These are phyloP conservation scores for Claviceps spartinae DNA, from an alignment of 2,329 filamentous ascomycete species.

Conservation along the genomic window DNA sequence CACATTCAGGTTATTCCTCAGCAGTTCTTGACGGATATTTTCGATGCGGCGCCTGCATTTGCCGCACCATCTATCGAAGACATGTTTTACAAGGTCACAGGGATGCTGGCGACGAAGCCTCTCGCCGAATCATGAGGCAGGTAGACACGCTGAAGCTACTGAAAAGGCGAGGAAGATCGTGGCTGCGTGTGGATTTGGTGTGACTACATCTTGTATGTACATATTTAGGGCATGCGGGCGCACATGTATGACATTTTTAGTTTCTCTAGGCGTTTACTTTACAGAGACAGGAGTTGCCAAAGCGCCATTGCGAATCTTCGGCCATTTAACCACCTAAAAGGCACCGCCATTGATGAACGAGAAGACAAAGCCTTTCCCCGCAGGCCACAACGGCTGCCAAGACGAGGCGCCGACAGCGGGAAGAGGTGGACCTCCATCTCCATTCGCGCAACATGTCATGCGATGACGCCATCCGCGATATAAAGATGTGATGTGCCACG, in stretches of 20 bases:
- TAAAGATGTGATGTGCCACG: background rate
- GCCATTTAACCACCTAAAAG: no score
- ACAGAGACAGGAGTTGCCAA: no score
- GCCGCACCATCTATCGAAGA: conserved; percentile 60
- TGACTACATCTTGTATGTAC: conserved; percentile 1
- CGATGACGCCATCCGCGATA: conserved; percentile 3
- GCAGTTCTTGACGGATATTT: conserved; percentile 55
- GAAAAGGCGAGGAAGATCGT: background rate
- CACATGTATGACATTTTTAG: background rate
- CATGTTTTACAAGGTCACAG: conserved; percentile 60
- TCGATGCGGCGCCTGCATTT: conserved; percentile 55
- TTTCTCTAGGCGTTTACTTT: no score
- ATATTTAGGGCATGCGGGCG: background rate
- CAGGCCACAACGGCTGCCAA: background rate
- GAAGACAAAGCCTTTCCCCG: background rate
- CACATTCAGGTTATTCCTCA: conserved; percentile 50
- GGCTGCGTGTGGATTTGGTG: background rate
- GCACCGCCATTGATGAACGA: no score
- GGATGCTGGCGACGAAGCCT: conserved; percentile 39
- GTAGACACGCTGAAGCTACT: no score
- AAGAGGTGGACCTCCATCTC: background rate
- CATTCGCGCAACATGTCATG: background rate
- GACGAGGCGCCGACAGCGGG: no score
- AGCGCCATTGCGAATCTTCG: no score
- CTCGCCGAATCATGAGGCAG: background rate